Base-by-base conservation (phyloP, 2,329 filamentous ascomycete genomes). In the Colletotrichum sansevieriae region DNA sequence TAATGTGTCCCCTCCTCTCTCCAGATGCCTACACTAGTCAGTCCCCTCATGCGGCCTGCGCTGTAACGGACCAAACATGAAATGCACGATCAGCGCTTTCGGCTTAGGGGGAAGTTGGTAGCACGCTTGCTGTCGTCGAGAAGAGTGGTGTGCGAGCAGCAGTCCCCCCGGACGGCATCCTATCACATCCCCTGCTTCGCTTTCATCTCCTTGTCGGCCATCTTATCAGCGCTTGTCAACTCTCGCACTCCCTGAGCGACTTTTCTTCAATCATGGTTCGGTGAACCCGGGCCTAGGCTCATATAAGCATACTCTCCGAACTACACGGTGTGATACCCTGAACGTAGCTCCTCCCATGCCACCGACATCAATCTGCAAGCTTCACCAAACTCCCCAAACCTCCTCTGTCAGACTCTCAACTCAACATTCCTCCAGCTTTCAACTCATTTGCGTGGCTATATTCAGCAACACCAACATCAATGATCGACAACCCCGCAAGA, bases 271-370 rank as follows among this genome's bases (percentile, higher is more conserved):
- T 39, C 52, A 55, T 56, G 33, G 33, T n/a, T 56, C 52, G 52
- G 52, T 25, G 33, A 56, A 33, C 33, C 52, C 52, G 52, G 52
- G 52, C 18, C 52, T 56, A 56, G 39, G 33, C 52, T 18, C 52
- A 37, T 56, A 56, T 33, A 18, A 56, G 35, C 52, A 39, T 35
- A 56, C 35, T 20, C 35, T 35, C 18, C 49, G 25, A 33, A 29
- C 49, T 18, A 11, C 4, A 33, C 49, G 49, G 29, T 22, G 13
- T 37, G 29, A 54, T 33, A 54, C 49, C 49, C 35, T 33, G 37
- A 37, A 18, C 5, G 29, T 37, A 54, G 29, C 29, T 9, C 29
- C 4, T 29, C 5, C 25, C 25, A 29, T 29, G 25, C 4, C 25
- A 29, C 25, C 37, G 37, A 10, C 10, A 29, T 39, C 37, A 13